phyloP scores from a whole-genome alignment of 306 rosid genomes.

The Trifolium dubium region DNA sequence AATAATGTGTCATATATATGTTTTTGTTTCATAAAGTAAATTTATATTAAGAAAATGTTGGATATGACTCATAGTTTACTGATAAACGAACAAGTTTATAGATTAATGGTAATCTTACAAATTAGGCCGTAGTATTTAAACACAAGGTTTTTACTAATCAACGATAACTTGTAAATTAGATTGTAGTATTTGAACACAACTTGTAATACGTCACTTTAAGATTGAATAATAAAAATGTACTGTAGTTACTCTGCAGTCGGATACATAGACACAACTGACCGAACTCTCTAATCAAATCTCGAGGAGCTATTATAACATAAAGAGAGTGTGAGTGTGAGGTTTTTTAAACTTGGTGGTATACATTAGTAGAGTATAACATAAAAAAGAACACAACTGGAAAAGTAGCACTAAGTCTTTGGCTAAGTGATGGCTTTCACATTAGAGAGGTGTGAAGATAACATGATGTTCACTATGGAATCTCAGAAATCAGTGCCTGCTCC shows the following conservation, averaged over 20 bases:
- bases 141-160: neutral
- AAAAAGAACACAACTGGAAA: slow-evolving; percentile 22
- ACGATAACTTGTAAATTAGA: neutral
- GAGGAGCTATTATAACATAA: neutral
- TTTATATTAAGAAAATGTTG: neutral
- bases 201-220: neutral
- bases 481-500: slow-evolving; percentile 71
- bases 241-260: neutral
- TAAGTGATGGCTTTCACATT: slow-evolving; percentile 52
- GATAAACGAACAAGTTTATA: neutral
- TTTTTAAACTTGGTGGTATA: slow-evolving; percentile 28
- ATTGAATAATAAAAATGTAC: neutral
- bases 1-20: slow-evolving; percentile 53
- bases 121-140: neutral
- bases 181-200: neutral
- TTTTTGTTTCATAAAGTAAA: slow-evolving; percentile 50
- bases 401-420: slow-evolving; percentile 22
- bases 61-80: neutral
- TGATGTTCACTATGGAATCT: slow-evolving; percentile 55
- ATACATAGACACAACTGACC: neutral
- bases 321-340: neutral
- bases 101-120: neutral
- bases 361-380: slow-evolving; percentile 5
- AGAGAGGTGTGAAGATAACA: slow-evolving; percentile 53
- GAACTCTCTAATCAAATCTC: neutral